Base-by-base conservation (phyloP, 495 filamentous ascomycete species). In the Amniculicola lignicola region DNA sequence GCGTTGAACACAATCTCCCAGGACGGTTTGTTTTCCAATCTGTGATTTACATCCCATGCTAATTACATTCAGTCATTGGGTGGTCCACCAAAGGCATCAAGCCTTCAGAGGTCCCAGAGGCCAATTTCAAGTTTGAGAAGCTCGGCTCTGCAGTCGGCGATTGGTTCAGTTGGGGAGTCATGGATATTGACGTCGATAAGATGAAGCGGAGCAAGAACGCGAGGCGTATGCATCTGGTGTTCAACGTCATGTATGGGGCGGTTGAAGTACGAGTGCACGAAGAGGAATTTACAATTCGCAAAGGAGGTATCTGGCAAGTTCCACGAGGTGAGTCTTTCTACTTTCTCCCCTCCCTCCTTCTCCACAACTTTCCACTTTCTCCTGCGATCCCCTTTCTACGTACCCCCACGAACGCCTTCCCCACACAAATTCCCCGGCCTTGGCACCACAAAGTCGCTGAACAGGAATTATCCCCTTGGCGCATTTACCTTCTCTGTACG, bases 171-270 rank as follows among this genome's bases (percentile, higher is more conserved):
- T 82, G 83, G 2, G 93, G 93, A 0, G 81, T 96, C 49, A 85
- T 98, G 25, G 90, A 96, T 42, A 72, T 98, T 15, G 88, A 89
- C 4, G 83, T 88, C 1, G 84, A 85, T 3, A 83, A 83, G 15
- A 77, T 83, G 42, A 98, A 98, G 78, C 79, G 85, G 58, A 79
- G 82, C 15, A 98, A 97, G 76, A 96, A 95, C 63, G 84, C 85
- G 3, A 80, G 92, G 46, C 89, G 86, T 70, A 95, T 95, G 86
- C 90, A 95, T 59, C 88, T 97, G 84, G 85, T 86, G 0, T 96
- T 98, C 66, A 96, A 93, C 68, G 86, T 98, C 25, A 82, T 86
- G 52, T 69, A 76, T 18, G 93, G 93, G 5, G 79, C 82, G 42
- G 89, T 95, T 29, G 68, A 75, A 60, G 88, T 88, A 21, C 84